Evolutionary conservation across 805 yeast species (phyloP).

Genomic region (Candida insectorum): DNA sequence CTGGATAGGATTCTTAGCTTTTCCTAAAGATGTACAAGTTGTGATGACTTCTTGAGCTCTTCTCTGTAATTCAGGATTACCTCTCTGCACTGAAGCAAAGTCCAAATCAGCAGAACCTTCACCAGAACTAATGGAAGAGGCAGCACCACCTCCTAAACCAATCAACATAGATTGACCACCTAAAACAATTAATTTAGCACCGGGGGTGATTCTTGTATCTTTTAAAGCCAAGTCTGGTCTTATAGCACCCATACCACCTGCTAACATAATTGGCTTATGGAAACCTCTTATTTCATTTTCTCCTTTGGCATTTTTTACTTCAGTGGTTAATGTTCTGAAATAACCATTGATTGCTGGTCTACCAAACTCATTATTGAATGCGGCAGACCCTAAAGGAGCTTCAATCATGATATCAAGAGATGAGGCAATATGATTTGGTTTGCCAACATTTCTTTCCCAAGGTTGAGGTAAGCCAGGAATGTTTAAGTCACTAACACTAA

Average conservation of each 20-base stretch:
- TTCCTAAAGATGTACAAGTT: slow-evolving; percentile 82
- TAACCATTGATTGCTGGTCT: slow-evolving; percentile 97
- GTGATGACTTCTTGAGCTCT: slow-evolving; percentile 98
- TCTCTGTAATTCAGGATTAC: slow-evolving; percentile 98
- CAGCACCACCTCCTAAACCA: slow-evolving; percentile 99
- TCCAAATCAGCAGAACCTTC: slow-evolving; percentile 95
- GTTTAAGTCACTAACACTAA: slow-evolving; percentile 82
- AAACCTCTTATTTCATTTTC: slow-evolving; percentile 83
- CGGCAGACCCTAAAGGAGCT: slow-evolving; percentile 97
- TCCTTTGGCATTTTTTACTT: slow-evolving; percentile 59
- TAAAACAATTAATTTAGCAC: slow-evolving; percentile 83
- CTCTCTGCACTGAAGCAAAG: slow-evolving; percentile 98
- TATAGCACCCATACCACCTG: slow-evolving; percentile 98
- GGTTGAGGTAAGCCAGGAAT: slow-evolving; percentile 88
- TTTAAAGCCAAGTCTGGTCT: slow-evolving; percentile 91
- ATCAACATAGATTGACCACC: slow-evolving; percentile 98
- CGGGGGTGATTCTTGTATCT: slow-evolving; percentile 84
- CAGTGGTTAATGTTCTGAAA: slow-evolving; percentile 90
- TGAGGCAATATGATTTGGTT: slow-evolving; percentile 90
- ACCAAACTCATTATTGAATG: slow-evolving; percentile 98
- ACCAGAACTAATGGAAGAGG: slow-evolving; percentile 94
- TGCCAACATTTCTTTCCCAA: slow-evolving; percentile 91
- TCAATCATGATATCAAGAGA: slow-evolving; percentile 92
- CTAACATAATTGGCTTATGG: slow-evolving; percentile 99
- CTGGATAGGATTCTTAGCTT: slow-evolving; percentile 68